A percentile compares a stretch with the other conserved stretches of the same genome.
Evolutionary conservation across 2,329 filamentous ascomycete genomes (phyloP).

Genomic region (Trichoderma sp.): DNA sequence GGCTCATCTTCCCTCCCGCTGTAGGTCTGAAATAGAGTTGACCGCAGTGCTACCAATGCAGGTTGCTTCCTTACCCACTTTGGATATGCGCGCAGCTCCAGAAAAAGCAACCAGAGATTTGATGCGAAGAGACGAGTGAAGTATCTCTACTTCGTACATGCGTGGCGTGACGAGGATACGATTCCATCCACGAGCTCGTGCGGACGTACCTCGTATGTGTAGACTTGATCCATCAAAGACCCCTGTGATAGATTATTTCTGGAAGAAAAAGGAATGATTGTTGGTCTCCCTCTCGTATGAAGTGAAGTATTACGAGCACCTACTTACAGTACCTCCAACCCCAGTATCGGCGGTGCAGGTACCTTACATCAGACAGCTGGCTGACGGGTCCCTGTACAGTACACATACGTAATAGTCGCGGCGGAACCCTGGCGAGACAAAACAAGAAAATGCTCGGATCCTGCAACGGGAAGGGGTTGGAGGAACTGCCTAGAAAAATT

Average conservation of each 20-base stretch:
- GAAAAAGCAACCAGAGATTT: neutral
- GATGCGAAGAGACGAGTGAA: neutral
- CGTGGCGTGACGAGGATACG: neutral
- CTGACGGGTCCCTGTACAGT: slow-evolving; percentile 18
- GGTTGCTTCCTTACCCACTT: slow-evolving; percentile 1
- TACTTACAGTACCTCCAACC: neutral
- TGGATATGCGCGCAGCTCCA: slow-evolving; percentile 10
- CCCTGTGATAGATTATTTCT: too few relatives aligned
- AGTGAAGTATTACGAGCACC: too few relatives aligned
- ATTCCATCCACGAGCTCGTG: neutral
- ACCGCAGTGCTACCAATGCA: neutral
- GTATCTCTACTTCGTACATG: neutral
- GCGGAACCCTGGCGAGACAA: slow-evolving; percentile 6
- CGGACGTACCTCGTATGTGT: too few relatives aligned
- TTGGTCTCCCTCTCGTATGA: too few relatives aligned
- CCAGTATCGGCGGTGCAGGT: neutral
- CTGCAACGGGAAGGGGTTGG: slow-evolving; percentile 16
- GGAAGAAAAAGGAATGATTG: too few relatives aligned
- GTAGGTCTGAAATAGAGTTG: slow-evolving; percentile 8
- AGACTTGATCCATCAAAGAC: too few relatives aligned
- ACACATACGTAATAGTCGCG: slow-evolving; percentile 14
- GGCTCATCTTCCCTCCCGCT: neutral
- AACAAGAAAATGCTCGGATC: neutral
- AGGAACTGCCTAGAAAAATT: neutral
- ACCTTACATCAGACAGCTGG: neutral